Evolutionary conservation across 768 basidiomycete genomes (phyloP).

Genomic region (Auriscalpium orientale): DNA sequence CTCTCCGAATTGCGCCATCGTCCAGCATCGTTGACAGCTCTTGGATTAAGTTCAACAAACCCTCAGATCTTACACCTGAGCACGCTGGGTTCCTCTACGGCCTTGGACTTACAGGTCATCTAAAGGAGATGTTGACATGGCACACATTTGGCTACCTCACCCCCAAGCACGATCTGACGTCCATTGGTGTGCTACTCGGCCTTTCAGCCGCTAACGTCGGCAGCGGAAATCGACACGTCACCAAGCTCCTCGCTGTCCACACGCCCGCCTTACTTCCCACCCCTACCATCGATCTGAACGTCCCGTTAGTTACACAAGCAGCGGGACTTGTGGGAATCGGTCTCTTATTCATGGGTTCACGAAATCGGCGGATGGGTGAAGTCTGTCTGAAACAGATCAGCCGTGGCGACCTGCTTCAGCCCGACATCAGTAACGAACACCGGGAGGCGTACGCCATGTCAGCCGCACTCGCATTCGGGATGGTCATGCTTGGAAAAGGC

Average conservation of each 20-base stretch:
- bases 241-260: constrained; percentile 86
- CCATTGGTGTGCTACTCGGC: constrained; percentile 90
- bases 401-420: constrained; percentile 66
- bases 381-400: constrained; percentile 82
- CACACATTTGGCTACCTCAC: constrained; percentile 94
- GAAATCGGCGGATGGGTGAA: constrained; percentile 87
- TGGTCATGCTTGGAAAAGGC: constrained; percentile 93
- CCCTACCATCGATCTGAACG: constrained; percentile 81
- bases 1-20: constrained; percentile 73
- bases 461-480: constrained; percentile 85
- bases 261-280: constrained; percentile 88
- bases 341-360: constrained; percentile 81
- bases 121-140: constrained; percentile 87
- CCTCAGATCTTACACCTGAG: constrained; percentile 80
- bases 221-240: constrained; percentile 78
- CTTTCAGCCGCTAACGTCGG: constrained; percentile 87
- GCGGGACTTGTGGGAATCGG: constrained; percentile 86
- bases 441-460: constrained; percentile 89
- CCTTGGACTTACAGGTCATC: constrained; percentile 85
- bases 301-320: constrained; percentile 83
- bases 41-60: constrained; percentile 95
- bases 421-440: constrained; percentile 81
- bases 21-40: constrained; percentile 78
- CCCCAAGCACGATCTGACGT: constrained; percentile 92
- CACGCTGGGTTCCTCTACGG: constrained; percentile 97